These are phyloP conservation scores for Jatropha multifida DNA, from an alignment of 441 rosid species.

Conservation along the genomic window DNA sequence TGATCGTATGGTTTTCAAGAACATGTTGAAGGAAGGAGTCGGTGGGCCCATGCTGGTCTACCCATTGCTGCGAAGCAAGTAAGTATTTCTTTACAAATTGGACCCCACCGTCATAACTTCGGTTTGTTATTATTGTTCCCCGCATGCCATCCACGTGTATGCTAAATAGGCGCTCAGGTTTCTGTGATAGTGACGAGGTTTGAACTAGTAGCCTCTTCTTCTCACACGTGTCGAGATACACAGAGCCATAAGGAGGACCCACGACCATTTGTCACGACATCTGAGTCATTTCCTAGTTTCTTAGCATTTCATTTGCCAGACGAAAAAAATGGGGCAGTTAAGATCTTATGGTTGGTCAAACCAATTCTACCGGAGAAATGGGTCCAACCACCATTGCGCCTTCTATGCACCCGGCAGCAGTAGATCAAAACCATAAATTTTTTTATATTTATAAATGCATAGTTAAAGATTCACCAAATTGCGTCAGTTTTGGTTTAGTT, in stretches of 20 bases:
- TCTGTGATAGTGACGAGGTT: constrained; percentile 31
- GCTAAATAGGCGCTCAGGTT: constrained; percentile 9
- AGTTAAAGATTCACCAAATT: neutral
- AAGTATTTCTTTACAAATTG: constrained; percentile 17
- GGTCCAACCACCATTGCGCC: neutral
- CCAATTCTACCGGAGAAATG: neutral
- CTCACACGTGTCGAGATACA: constrained; percentile 8
- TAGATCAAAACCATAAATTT: neutral
- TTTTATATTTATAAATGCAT: neutral
- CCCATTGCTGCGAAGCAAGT: constrained; percentile 86
- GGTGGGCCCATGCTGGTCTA: constrained; percentile 91
- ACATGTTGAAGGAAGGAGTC: constrained; percentile 59
- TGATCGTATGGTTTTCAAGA: constrained; percentile 67
- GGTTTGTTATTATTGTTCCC: constrained; percentile 17
- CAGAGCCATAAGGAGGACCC: neutral
- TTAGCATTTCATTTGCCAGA: neutral
- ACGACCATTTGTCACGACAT: neutral
- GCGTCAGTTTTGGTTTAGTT: neutral
- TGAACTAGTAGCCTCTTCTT: neutral
- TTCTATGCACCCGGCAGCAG: neutral
- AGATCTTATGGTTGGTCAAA: neutral
- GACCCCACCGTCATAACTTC: constrained; percentile 14
- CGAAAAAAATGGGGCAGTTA: neutral
- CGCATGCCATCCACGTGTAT: constrained; percentile 38
- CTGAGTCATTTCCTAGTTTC: neutral